phyloP scores from a whole-genome alignment of 2,329 filamentous ascomycete species.

The Fusarium compactum region DNA sequence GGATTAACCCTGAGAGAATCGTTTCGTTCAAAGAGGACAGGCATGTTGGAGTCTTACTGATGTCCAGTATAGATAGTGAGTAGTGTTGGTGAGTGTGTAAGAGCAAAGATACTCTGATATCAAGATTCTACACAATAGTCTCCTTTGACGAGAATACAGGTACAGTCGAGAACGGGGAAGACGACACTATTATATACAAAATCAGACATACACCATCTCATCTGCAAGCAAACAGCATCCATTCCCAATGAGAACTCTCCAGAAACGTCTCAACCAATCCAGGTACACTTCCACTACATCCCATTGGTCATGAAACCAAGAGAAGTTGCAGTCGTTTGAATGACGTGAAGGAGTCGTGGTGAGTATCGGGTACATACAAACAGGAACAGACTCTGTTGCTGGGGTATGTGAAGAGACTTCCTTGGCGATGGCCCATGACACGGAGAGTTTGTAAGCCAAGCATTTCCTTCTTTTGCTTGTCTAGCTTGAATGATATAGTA shows the following conservation, averaged over 20 bases:
- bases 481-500: background rate
- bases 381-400: constrained; percentile 3
- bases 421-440: constrained; percentile 27
- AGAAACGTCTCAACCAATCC: constrained; percentile 8
- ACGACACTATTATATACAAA: constrained; percentile 20
- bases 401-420: constrained; percentile 3
- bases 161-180: background rate
- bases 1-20: constrained; percentile 63
- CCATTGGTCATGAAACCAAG: constrained; percentile 21
- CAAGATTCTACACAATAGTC: background rate
- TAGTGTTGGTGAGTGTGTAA: background rate
- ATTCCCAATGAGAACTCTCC: constrained; percentile 6
- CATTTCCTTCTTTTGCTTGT: background rate
- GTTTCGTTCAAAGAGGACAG: constrained; percentile 54
- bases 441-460: constrained; percentile 20
- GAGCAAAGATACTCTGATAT: background rate
- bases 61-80: background rate
- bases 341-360: constrained; percentile 26
- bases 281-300: constrained; percentile 6
- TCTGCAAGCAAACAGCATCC: background rate
- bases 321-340: constrained; percentile 6
- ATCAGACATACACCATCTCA: background rate
- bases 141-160: background rate
- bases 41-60: constrained; percentile 47
- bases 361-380: constrained; percentile 26